Evolutionary conservation across 2,329 filamentous ascomycete species (phyloP).

Genomic region (Epichloe typhina): DNA sequence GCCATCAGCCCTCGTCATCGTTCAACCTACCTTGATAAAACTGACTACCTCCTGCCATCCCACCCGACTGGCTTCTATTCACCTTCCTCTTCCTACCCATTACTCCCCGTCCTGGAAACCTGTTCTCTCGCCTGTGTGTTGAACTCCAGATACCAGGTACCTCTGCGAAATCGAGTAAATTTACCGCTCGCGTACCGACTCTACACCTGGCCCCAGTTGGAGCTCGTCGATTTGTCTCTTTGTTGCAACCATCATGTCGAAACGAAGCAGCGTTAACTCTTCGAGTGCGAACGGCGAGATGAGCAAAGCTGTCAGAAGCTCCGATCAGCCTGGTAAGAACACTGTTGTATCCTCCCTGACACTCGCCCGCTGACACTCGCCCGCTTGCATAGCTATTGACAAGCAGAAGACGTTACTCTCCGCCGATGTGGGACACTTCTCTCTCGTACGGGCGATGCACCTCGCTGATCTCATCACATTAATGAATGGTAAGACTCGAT

Average conservation of each 20-base stretch:
- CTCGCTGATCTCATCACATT: conserved; percentile 76
- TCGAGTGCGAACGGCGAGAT: conserved; percentile 14
- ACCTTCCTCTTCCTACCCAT: conserved; percentile 18
- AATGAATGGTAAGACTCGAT: conserved; percentile 47
- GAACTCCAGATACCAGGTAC: neutral
- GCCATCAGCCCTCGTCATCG: neutral
- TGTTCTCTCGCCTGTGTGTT: neutral
- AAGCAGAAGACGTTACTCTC: conserved; percentile 66
- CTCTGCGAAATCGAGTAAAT: neutral
- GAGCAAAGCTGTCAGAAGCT: conserved; percentile 16
- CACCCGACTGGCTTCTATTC: neutral
- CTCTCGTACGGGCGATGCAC: conserved; percentile 55
- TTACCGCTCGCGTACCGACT: neutral
- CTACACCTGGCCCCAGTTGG: neutral
- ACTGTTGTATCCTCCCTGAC: neutral
- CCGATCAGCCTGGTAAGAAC: conserved; percentile 21
- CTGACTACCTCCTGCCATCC: neutral
- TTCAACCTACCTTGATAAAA: neutral
- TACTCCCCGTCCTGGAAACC: conserved; percentile 5
- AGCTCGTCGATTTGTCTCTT: neutral
- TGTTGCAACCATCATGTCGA: conserved; percentile 43
- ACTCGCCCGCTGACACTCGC: neutral
- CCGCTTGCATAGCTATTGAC: conserved; percentile 40
- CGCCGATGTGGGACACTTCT: conserved; percentile 61
- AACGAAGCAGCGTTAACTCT: conserved; percentile 36